These are phyloP conservation scores for Trametes sanguinea DNA, from an alignment of 768 basidiomycete species.

Conservation along the genomic window DNA sequence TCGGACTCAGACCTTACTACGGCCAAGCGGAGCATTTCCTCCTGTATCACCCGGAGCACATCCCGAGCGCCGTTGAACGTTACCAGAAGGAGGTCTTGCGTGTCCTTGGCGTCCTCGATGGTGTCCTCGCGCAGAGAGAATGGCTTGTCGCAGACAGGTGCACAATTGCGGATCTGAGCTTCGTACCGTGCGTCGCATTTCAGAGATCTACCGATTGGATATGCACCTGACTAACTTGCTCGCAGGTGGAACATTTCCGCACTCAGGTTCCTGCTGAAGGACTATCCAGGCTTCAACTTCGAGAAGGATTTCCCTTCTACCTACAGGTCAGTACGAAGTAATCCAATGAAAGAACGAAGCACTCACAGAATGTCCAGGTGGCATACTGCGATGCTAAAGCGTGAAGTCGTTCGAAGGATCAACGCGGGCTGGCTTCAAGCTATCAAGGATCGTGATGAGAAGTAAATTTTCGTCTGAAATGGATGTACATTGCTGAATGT, in stretches of 20 bases:
- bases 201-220: no score
- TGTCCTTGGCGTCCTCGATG: constrained; percentile 14
- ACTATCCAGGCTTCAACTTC: constrained; percentile 13
- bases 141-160: constrained; percentile 18
- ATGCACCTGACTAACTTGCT: no score
- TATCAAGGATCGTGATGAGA: no score
- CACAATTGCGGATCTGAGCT: constrained; percentile 17
- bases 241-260: constrained; percentile 9
- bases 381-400: no score
- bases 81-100: constrained; percentile 18
- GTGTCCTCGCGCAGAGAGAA: constrained; percentile 3
- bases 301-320: constrained; percentile 17
- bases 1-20: constrained; percentile 5
- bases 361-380: no score
- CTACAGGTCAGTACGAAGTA: not conserved
- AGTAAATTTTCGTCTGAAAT: no score
- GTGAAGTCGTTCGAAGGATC: no score
- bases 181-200: not conserved
- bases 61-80: constrained; percentile 20
- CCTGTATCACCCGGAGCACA: not conserved
- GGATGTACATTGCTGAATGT: no score
- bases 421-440: no score
- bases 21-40: constrained; percentile 13
- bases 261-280: not conserved
- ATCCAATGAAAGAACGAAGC: no score